Base-by-base conservation (phyloP, 1,284 basidiomycete genomes). In the Ceratobasidium sp. region DNA sequence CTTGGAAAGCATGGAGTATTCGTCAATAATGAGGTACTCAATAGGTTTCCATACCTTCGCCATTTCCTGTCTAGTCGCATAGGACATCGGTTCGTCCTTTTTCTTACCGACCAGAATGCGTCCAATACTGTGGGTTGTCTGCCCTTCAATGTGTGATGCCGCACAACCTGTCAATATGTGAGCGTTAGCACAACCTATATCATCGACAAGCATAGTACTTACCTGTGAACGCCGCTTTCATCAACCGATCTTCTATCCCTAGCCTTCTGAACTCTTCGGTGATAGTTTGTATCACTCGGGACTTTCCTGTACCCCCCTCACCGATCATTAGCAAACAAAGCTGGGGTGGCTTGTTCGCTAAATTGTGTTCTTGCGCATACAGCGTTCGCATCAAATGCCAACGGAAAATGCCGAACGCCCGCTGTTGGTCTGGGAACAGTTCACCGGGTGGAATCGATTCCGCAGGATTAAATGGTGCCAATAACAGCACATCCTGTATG, bases 241-340 rank as follows among this genome's bases (percentile, higher is more conserved):
- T 26, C 2, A 86, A 78, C 38, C 77, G 17, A 26, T 81, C 15
- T 6, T 5, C 64, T 46, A 66, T 48, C 13, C 44, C 44, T 5
- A 48, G 64, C 10, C 64, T 38, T 12, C 40, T 66, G 42, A 66
- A 66, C 44, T 66, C 64, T 26, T 82, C 64, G 3, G 84, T 84
- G 6, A 84, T 79, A 0, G 81, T 84, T 68, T 86, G 83, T 26
- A 86, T 85, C 0, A 85, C 83, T 26, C 78, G 81, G 1, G 85
- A 86, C 75, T 86, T 86, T 0, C 85, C 86, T 2, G 84, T 85
- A 0, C 86, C 85, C 0, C 85, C 85, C 78, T 85, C 84, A 2
- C 85, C 85, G n/a, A 82, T 78, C 2, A 86, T 79, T 3, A 83
- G 33, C 84, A 86, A 84, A 0, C 80, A 78, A 0, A 86, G 78